These are phyloP conservation scores for Oenanthe sinensis DNA, from an alignment of 129 eudicot genomes.

Conservation along the genomic window DNA sequence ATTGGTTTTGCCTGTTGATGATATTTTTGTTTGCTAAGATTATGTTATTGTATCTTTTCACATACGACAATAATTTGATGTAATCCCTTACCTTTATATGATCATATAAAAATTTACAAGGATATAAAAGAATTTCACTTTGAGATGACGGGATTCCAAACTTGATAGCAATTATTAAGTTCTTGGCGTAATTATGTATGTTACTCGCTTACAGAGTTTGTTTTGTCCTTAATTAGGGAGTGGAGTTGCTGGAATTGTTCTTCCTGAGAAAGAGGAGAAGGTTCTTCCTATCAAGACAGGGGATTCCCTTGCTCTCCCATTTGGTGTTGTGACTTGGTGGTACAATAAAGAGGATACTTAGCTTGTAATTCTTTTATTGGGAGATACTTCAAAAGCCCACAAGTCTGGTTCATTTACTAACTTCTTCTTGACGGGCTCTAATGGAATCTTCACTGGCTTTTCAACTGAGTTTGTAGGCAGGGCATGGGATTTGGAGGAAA, in stretches of 20 bases:
- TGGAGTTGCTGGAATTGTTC: conserved; percentile 39
- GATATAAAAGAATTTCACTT: too few relatives aligned
- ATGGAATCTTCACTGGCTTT: conserved; percentile 38
- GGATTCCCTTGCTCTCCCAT: conserved; percentile 43
- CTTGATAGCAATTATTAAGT: not conserved
- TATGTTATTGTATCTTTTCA: not conserved
- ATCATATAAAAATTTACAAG: not conserved
- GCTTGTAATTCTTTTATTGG: conserved; percentile 29
- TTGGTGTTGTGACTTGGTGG: conserved; percentile 44
- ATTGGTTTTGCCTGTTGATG: not conserved
- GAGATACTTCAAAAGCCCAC: conserved; percentile 36
- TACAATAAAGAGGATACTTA: conserved; percentile 34
- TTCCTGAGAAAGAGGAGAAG: conserved; percentile 36
- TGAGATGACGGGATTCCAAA: not conserved
- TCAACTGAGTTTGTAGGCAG: conserved; percentile 32
- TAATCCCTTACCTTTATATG: not conserved
- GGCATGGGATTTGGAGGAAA: conserved; percentile 37
- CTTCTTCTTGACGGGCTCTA: conserved; percentile 32
- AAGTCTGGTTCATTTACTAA: conserved; percentile 33
- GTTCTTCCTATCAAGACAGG: conserved; percentile 30
- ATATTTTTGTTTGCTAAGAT: not conserved
- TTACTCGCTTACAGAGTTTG: too few relatives aligned
- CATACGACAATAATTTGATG: not conserved
- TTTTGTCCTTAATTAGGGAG: conserved; percentile 13
- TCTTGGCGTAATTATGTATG: not conserved